Percentiles rank a stretch among this genome's conserved stretches.
These are phyloP conservation scores for Clavispora fructus DNA, from an alignment of 805 yeast genomes.

Conservation along the genomic window DNA sequence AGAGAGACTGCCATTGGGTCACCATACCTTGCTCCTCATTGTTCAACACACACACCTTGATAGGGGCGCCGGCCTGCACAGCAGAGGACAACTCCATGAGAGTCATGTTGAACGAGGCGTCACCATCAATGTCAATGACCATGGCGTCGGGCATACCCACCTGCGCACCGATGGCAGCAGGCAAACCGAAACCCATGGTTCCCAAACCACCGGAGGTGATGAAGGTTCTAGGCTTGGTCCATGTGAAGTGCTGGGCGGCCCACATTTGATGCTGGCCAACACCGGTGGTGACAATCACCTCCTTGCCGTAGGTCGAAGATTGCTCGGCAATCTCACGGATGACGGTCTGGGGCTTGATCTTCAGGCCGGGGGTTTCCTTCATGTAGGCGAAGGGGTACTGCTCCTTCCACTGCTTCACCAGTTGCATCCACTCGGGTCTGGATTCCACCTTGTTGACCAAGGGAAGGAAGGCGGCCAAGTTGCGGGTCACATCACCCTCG, in stretches of 20 bases:
- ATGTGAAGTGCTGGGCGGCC: constrained; percentile 97
- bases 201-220: constrained; percentile 99
- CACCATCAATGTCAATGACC: constrained; percentile 97
- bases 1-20: constrained; percentile 97
- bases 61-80: constrained; percentile 87
- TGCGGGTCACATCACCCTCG: constrained; percentile 90
- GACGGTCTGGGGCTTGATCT: constrained; percentile 90
- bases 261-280: constrained; percentile 99
- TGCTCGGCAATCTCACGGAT: constrained; percentile 72
- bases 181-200: constrained; percentile 97
- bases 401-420: constrained; percentile 75
- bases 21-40: constrained; percentile 99
- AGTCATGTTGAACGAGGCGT: constrained; percentile 98
- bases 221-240: constrained; percentile 89
- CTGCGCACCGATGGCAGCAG: constrained; percentile 98
- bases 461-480: constrained; percentile 70
- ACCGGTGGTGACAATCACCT: constrained; percentile 91
- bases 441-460: constrained; percentile 55
- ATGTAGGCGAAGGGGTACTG: constrained; percentile 83
- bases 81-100: constrained; percentile 90
- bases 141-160: constrained; percentile 90
- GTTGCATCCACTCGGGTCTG: constrained; percentile 77
- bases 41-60: constrained; percentile 83
- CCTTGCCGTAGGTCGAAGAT: constrained; percentile 57
- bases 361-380: constrained; percentile 71